Evolutionary conservation across 495 filamentous ascomycete genomes (phyloP), one percentile per base, ranked within the genome.

Genomic region (Penicillium angulare): DNA sequence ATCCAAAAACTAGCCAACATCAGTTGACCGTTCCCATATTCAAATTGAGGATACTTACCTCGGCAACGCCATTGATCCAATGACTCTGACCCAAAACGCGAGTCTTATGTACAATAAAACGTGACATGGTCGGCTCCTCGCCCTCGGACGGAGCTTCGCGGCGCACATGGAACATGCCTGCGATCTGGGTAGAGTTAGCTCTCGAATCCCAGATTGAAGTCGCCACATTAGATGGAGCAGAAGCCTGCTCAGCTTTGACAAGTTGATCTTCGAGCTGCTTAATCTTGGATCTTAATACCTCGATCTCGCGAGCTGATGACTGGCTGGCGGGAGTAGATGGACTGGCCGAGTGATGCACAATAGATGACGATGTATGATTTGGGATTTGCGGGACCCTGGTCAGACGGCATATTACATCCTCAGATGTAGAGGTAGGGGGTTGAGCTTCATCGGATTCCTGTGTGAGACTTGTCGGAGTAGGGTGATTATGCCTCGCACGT

Each of bases 81-180:
- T 81, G 79, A 43, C 76, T 82, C 43, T 78, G 79, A 0, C 80
- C 81, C 56, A 82, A 79, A 3, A 78, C 35, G 0, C 80, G 71
- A 0, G 66, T 69, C 60, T 83, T 83, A 51, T 82, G 77, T n/a
- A 68, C 66, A 27, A 82, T 66, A 20, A 68, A 65, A 3, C 68
- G 65, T 18, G 49, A 56, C 1, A 77, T 67, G 0, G 58, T 46
- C 12, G 60, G 56, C 17, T 49, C 26, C 16, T 66, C 57, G 22
- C 62, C 62, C 23, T 51, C 50, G 0, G 49, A 15, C 0, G 38
- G 29, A 8, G 39, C 63, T 45, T 70, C 68, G 15, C 55, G 47
- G 13, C 65, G 55, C 5, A 66, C 15, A 42, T 68, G 56, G 42
- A 68, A 66, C 17, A 55, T 60, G 31, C 57, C 68, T 3, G 43